A percentile compares a stretch with the other conserved stretches of the same genome.
These are phyloP conservation scores for Glaciozyma martinii DNA, from an alignment of 768 basidiomycete species.

Conservation along the genomic window DNA sequence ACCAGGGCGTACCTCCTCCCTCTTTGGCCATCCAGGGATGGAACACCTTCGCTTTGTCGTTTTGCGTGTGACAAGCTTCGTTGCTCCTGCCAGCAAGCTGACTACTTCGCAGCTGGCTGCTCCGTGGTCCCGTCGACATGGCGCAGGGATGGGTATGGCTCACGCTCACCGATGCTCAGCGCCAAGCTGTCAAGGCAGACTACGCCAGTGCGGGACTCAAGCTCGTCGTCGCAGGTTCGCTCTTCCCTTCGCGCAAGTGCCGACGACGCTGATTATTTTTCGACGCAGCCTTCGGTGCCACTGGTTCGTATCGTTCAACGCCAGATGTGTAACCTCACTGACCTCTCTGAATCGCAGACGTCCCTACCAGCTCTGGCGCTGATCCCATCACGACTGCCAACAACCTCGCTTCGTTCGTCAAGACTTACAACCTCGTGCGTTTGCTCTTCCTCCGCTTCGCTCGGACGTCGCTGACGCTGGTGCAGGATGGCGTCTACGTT, in stretches of 20 bases:
- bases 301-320: background rate
- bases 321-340: too few relatives aligned
- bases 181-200: background rate
- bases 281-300: too few relatives aligned
- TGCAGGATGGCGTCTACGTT: constrained; percentile 11
- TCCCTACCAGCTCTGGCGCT: background rate
- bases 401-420: constrained; percentile 13
- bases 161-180: background rate
- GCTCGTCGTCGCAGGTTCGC: background rate
- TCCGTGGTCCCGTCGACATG: background rate
- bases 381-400: constrained; percentile 4
- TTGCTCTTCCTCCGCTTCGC: background rate
- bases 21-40: too few relatives aligned
- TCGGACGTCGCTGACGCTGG: background rate
- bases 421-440: constrained; percentile 18
- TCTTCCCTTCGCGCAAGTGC: too few relatives aligned
- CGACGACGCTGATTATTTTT: too few relatives aligned
- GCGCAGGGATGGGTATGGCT: background rate
- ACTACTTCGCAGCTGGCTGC: background rate
- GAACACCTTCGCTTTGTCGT: too few relatives aligned
- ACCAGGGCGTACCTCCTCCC: too few relatives aligned
- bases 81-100: too few relatives aligned
- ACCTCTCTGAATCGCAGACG: background rate
- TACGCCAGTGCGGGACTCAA: background rate
- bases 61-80: too few relatives aligned